Evolutionary conservation across 2,329 filamentous ascomycete species (phyloP).

Genomic region (Ophiosphaerella korrae): DNA sequence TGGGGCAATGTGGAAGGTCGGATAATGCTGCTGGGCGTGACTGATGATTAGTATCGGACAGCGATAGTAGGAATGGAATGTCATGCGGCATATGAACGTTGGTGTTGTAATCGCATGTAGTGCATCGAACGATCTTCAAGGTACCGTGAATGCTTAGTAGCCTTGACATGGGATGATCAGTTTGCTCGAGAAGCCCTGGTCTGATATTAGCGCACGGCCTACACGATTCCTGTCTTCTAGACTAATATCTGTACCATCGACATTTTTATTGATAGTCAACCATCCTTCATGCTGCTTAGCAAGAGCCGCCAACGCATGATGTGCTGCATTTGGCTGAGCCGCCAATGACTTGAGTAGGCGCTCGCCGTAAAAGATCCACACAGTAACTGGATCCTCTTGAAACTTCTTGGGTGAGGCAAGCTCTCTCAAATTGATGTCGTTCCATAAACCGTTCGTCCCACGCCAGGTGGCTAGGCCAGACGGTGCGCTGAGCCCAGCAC

Average conservation of each 20-base stretch:
- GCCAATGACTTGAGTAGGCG: slow-evolving; percentile 7
- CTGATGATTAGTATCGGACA: background rate
- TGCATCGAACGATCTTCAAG: slow-evolving; percentile 11
- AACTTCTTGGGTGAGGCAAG: slow-evolving; percentile 12
- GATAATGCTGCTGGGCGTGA: slow-evolving; percentile 1
- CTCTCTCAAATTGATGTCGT: slow-evolving; percentile 6
- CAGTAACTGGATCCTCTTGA: slow-evolving; percentile 9
- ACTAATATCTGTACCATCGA: slow-evolving; percentile 11
- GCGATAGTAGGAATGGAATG: slow-evolving; percentile 7
- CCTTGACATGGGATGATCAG: slow-evolving; percentile 10
- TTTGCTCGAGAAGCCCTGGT: slow-evolving; percentile 16
- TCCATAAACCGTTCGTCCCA: slow-evolving; percentile 11
- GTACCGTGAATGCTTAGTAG: slow-evolving; percentile 11
- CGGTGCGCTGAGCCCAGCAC: slow-evolving; percentile 16
- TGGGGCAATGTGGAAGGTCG: slow-evolving; percentile 14
- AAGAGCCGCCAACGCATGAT: slow-evolving; percentile 11
- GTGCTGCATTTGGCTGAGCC: slow-evolving; percentile 15
- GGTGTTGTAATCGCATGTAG: slow-evolving; percentile 11
- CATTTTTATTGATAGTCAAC: slow-evolving; percentile 17
- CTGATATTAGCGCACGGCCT: slow-evolving; percentile 1
- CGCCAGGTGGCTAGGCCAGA: slow-evolving; percentile 19
- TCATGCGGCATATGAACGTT: slow-evolving; percentile 8
- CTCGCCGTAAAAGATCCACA: slow-evolving; percentile 15
- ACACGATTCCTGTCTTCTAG: background rate
- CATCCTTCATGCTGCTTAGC: slow-evolving; percentile 9